These are phyloP conservation scores for Periconia digitata DNA, from an alignment of 2,329 filamentous ascomycete species.

Conservation along the genomic window DNA sequence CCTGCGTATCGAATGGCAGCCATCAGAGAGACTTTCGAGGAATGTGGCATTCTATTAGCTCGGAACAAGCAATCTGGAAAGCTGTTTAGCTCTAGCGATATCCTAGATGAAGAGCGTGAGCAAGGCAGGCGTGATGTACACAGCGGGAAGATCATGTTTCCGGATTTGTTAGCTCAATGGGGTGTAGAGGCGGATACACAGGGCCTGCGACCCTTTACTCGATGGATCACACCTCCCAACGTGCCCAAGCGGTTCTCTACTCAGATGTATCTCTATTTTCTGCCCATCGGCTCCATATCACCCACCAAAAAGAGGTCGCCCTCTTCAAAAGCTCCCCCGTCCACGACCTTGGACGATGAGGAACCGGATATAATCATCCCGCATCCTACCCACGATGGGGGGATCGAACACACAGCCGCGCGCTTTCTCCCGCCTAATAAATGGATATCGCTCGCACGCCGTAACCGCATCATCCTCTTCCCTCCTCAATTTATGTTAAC, in stretches of 20 bases:
- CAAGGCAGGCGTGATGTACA: conserved; percentile 70
- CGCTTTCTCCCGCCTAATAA: conserved; percentile 69
- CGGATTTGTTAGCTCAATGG: conserved; percentile 61
- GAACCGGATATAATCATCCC: conserved; percentile 62
- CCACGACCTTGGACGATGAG: conserved; percentile 18
- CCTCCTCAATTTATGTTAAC: conserved; percentile 85
- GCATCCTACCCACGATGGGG: conserved; percentile 70
- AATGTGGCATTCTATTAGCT: conserved; percentile 85
- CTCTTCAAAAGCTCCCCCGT: conserved; percentile 28
- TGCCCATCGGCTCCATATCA: conserved; percentile 58
- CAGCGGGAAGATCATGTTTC: conserved; percentile 64
- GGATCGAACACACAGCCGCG: conserved; percentile 72
- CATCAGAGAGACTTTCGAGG: conserved; percentile 90
- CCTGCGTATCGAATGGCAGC: conserved; percentile 77
- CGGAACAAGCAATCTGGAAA: conserved; percentile 52
- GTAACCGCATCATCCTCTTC: conserved; percentile 77
- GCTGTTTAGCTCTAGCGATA: conserved; percentile 55
- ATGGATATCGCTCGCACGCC: conserved; percentile 68
- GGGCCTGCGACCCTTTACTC: conserved; percentile 76
- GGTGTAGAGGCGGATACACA: conserved; percentile 67
- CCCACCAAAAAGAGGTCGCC: conserved; percentile 35
- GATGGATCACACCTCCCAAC: conserved; percentile 82
- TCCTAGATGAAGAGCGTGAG: conserved; percentile 63
- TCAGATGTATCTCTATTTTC: conserved; percentile 94
- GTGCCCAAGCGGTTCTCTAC: conserved; percentile 81